Evolutionary conservation across 805 yeast genomes (phyloP), one percentile per base, ranked within the genome.

Genomic region (Nakazawaea peltata): DNA sequence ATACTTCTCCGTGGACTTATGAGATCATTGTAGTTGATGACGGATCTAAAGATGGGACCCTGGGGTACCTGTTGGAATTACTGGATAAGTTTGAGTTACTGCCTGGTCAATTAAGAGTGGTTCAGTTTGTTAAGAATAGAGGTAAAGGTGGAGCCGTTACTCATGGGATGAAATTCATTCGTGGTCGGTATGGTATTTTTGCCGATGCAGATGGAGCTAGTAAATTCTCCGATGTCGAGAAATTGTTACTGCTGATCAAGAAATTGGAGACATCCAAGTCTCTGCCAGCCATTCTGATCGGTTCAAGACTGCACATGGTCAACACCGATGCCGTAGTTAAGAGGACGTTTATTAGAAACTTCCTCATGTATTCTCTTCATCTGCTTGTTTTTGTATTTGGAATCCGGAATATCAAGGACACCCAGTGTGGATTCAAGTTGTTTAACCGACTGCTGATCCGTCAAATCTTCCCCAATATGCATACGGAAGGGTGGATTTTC

Each of bases 141-240:
- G 98, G 98, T 18, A 90, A 90, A 60, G 94, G 94, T 24, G 96
- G 97, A 10, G 98, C 97, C 0, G 97, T 92, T 0, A 77, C 94
- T 13, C 97, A 90, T 56, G 98, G 98, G 5, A 60, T 92, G 55
- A 71, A 79, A 47, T 77, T 75, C 48, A 62, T 79, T 3, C 63
- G 85, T 28, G 98, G 97, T 10, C 54, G 66, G 38, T 79, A 71
- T 47, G 74, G 76, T 9, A 67, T 92, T 8, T 92, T 92, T 63
- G 97, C 95, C 1, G 98, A 92, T 59, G 98, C 97, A 1, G 98
- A 92, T 59, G 97, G 97, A 23, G 97, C 98, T 4, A 80, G 94
- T 18, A 67, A 70, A 45, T 92, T 92, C 53, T 49, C 71, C 18
- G 96, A 88, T 54, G 63, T 82, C 18, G 50, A 51, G 2, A 71